Evolutionary conservation across 2,329 filamentous ascomycete genomes (phyloP).

Genomic region (Ampelomyces quisqualis): DNA sequence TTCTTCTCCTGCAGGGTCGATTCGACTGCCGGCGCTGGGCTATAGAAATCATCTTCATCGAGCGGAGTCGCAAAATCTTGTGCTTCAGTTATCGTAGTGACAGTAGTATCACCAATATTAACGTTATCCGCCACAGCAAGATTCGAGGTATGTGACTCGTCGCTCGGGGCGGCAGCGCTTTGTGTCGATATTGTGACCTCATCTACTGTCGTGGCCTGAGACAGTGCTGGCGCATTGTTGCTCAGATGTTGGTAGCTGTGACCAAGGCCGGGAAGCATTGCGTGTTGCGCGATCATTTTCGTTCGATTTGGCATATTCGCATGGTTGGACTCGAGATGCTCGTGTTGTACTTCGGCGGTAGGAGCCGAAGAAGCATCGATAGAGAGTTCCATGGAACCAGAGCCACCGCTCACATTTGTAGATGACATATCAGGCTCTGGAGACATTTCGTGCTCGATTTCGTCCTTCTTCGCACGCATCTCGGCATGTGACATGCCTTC

Average conservation of each 20-base stretch:
- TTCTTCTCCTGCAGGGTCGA: not conserved
- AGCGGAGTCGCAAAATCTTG: constrained; percentile 22
- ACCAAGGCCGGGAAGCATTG: constrained; percentile 20
- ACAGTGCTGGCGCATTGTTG: not conserved
- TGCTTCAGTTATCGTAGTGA: not conserved
- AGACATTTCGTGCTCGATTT: constrained; percentile 36
- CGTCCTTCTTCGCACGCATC: constrained; percentile 46
- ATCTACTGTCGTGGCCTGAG: not conserved
- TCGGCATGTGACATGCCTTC: constrained; percentile 50
- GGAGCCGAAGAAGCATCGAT: not conserved
- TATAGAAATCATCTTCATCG: constrained; percentile 42
- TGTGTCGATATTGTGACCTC: not conserved
- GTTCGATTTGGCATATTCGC: too few species aligned
- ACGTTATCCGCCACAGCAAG: not conserved
- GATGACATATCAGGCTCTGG: constrained; percentile 6
- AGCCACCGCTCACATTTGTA: not conserved
- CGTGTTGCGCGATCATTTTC: constrained; percentile 2
- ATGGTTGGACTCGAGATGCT: too few species aligned
- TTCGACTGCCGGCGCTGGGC: constrained; percentile 25
- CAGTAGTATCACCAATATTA: not conserved
- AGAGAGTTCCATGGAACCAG: not conserved
- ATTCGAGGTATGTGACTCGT: not conserved
- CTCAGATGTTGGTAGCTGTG: not conserved
- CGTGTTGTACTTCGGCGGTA: not conserved
- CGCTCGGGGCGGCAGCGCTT: not conserved